These are phyloP conservation scores for Tylopilus vinaceipallidus DNA, from an alignment of 768 basidiomycete species.

Conservation along the genomic window DNA sequence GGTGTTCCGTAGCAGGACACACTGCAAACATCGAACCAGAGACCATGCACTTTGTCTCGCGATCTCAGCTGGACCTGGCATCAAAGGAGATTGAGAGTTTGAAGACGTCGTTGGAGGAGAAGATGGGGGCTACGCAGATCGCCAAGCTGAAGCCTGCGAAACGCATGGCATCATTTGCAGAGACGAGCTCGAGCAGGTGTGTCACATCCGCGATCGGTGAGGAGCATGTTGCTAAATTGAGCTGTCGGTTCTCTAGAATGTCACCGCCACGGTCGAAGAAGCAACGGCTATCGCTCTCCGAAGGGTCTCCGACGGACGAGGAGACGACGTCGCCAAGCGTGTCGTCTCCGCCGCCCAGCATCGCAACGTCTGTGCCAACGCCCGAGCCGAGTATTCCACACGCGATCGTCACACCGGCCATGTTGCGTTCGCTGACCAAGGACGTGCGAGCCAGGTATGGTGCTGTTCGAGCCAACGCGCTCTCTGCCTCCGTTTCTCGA, in stretches of 20 bases:
- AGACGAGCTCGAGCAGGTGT: conserved; percentile 41
- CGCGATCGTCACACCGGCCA: conserved; percentile 55
- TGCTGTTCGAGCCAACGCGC: neutral
- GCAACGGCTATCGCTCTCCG: conserved; percentile 40
- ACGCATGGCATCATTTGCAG: conserved; percentile 44
- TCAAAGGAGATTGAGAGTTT: conserved; percentile 34
- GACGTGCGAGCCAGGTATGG: conserved; percentile 34
- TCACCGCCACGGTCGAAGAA: conserved; percentile 38
- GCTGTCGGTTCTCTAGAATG: conserved; percentile 16
- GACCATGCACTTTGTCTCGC: conserved; percentile 10
- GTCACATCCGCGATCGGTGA: conserved; percentile 6
- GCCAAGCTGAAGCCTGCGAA: conserved; percentile 44
- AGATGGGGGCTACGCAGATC: conserved; percentile 39
- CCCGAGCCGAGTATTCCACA: neutral
- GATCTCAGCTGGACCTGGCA: conserved; percentile 23
- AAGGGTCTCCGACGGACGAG: conserved; percentile 31
- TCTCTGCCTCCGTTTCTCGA: conserved; percentile 9
- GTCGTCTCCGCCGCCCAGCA: conserved; percentile 47
- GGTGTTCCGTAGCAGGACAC: conserved; percentile 31
- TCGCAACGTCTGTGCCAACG: conserved; percentile 40
- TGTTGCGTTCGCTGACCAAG: conserved; percentile 47
- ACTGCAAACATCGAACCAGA: conserved; percentile 9
- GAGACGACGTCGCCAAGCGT: conserved; percentile 24
- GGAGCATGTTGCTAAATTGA: neutral
- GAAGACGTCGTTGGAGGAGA: conserved; percentile 35